Percentiles rank a stretch among this genome's conserved stretches.
These are phyloP conservation scores for Atkinsonella texensis DNA, from an alignment of 2,329 filamentous ascomycete genomes.

Conservation along the genomic window DNA sequence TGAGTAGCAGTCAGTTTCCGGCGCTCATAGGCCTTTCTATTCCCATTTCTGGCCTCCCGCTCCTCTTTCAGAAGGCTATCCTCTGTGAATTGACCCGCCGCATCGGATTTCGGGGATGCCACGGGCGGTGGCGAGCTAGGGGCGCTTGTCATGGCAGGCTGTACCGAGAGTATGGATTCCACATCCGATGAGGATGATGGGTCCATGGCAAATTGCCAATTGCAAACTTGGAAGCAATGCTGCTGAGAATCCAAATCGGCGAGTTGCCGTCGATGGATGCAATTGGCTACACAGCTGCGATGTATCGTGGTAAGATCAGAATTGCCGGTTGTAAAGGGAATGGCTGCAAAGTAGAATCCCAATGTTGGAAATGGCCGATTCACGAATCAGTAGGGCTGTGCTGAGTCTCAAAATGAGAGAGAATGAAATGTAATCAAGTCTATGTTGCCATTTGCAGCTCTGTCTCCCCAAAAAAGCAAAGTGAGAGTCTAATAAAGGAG, in stretches of 20 bases:
- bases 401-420: not conserved
- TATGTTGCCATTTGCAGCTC: not conserved
- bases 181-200: conserved; percentile 18
- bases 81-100: conserved; percentile 10
- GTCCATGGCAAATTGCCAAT: conserved; percentile 14
- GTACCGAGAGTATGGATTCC: conserved; percentile 19
- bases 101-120: conserved; percentile 10
- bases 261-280: no score
- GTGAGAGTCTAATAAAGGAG: conserved; percentile 1
- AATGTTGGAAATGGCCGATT: not conserved
- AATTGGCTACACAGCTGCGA: not conserved
- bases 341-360: not conserved
- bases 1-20: conserved; percentile 21
- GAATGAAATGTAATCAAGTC: not conserved
- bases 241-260: not conserved
- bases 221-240: not conserved
- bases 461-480: not conserved
- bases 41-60: conserved; percentile 20
- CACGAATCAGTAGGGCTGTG: not conserved
- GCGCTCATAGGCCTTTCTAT: conserved; percentile 38
- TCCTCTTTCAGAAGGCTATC: conserved; percentile 25
- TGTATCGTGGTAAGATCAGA: not conserved
- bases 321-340: not conserved
- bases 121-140: conserved; percentile 26
- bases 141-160: conserved; percentile 20